Evolutionary conservation across 192 early-diverging fungal species (phyloP), one percentile per base, ranked within the genome.

Genomic region (Rhizophagus sp.): DNA sequence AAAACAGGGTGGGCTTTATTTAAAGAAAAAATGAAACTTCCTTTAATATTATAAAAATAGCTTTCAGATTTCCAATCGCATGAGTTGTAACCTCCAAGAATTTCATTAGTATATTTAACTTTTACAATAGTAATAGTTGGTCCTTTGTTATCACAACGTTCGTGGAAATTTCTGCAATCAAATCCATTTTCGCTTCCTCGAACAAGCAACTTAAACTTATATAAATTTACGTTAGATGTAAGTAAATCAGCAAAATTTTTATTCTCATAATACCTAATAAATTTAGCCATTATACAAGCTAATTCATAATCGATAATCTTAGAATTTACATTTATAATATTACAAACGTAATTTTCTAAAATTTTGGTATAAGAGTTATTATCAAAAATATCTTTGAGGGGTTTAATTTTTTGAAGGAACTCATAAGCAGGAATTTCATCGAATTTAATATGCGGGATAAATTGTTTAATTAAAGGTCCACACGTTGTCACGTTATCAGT

Each of bases 91-190:
- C 69, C 69, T 30, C 69, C 69, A 41, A 71, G 27, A 41, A 71
- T 36, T 71, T 71, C 34, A n/a, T 71, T 39, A 12, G 8, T 15
- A 70, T 30, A 1, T 44, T 71, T 71, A 30, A 71, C 69, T 33
- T 34, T 71, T 71, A 2, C 24, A n/a, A 71, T 9, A 71, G 30
- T n/a, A 19, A 71, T 44, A 11, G 69, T 71, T 10, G 69, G 27
- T 71, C 69, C 69, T 71, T 71, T 71, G n/a, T 71, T 36, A n/a
- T 34, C 69, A 71, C 69, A 71, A 34, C 7, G 17, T 44, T 71
- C 4, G 15, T 44, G 41, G 11, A 71, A 71, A 36, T 4, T 36
- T 71, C 44, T 36, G 4, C 22, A 11, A 63, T 22, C 24, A 63
- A 63, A 63, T 63, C 62, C 62, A 63, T 63, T 63, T 25, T 24